Conservation (phyloP, 106 monocot species). For the Acorus gramineus region DNA sequence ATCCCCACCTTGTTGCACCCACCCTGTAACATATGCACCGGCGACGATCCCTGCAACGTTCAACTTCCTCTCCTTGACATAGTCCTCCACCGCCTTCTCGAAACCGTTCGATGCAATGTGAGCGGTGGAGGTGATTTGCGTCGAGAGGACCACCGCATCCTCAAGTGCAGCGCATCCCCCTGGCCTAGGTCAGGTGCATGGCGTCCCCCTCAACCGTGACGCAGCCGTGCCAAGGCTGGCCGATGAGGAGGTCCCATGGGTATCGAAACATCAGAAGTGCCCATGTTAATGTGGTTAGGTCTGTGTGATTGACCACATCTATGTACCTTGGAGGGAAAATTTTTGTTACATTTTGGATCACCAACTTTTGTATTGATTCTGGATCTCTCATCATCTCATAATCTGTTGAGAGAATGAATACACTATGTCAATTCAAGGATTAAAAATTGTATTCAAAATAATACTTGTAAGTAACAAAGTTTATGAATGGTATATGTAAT, state of each 20-base stretch:
- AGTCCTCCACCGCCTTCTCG: constrained; percentile 4
- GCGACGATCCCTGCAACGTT: constrained; percentile 20
- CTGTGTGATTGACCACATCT: constrained; percentile 13
- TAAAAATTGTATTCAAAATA: not conserved
- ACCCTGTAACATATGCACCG: constrained; percentile 24
- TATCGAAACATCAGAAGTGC: constrained; percentile 23
- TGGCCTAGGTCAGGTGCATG: constrained; percentile 44
- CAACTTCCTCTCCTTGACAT: constrained; percentile 32
- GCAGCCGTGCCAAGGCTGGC: constrained; percentile 7
- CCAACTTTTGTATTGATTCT: constrained; percentile 14
- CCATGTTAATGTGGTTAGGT: constrained; percentile 23
- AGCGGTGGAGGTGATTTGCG: constrained; percentile 6
- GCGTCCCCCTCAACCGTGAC: constrained; percentile 45
- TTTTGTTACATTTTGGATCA: constrained; percentile 15
- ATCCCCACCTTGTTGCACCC: constrained; percentile 43
- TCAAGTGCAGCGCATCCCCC: constrained; percentile 36
- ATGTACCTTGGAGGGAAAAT: constrained; percentile 18
- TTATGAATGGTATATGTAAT: no score
- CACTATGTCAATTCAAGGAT: no score
- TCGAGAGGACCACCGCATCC: constrained; percentile 39
- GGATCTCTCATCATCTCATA: constrained; percentile 14
- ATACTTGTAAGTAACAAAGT: no score
- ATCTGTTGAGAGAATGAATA: no score
- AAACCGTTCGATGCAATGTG: not conserved
- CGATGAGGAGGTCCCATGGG: constrained; percentile 29